Conservation (phyloP, 148 eudicot species). For the Amaranthus hypochondriacus region DNA sequence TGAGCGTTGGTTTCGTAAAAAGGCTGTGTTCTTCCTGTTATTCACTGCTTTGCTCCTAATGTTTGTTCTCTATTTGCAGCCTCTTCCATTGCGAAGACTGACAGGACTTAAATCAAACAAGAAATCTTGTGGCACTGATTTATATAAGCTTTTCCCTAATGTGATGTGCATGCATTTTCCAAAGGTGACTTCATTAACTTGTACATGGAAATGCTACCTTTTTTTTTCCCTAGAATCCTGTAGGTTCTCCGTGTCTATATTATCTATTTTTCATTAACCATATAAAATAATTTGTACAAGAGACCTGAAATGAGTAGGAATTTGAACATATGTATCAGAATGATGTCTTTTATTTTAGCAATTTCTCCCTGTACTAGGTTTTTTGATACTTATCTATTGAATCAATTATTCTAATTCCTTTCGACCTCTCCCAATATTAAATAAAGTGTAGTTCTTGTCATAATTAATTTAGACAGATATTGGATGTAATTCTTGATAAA, state of each 20-base stretch:
- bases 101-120: slow-evolving; percentile 69
- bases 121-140: slow-evolving; percentile 62
- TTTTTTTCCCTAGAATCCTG: not conserved
- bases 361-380: not conserved
- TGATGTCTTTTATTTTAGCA: not conserved
- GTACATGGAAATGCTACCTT: not conserved
- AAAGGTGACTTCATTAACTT: slow-evolving; percentile 46
- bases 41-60: not conserved
- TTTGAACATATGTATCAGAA: not conserved
- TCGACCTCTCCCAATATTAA: too few species aligned
- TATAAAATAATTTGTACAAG: not conserved
- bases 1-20: not conserved
- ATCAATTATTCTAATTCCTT: too few species aligned
- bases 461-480: too few species aligned
- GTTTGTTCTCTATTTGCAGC: slow-evolving; percentile 46
- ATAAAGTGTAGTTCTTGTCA: too few species aligned
- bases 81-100: slow-evolving; percentile 79
- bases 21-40: not conserved
- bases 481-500: too few species aligned
- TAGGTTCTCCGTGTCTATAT: not conserved
- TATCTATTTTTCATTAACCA: not conserved
- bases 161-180: slow-evolving; percentile 68
- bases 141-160: slow-evolving; percentile 76
- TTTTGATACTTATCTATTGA: too few species aligned
- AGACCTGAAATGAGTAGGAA: not conserved